Evolutionary conservation across 192 early-diverging fungal species (phyloP).

Genomic region (Coemansia sp.): DNA sequence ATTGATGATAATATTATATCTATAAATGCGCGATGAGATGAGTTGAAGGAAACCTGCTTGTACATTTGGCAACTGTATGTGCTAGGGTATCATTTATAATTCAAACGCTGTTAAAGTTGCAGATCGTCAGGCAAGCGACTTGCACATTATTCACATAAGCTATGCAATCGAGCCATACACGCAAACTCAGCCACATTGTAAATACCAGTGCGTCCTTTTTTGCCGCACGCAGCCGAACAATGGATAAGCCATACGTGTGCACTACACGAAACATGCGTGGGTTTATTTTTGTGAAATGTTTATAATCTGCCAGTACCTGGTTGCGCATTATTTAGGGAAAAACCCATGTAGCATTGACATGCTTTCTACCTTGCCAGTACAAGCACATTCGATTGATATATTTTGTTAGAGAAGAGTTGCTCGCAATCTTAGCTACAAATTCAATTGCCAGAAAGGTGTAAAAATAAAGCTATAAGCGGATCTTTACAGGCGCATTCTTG

Average conservation of each 20-base stretch:
- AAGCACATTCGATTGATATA: no score
- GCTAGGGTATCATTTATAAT: neutral
- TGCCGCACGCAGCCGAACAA: neutral
- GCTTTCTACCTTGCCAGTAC: no score
- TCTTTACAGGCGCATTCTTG: slow-evolving; percentile 35
- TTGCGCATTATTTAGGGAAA: no score
- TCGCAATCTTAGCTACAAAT: no score
- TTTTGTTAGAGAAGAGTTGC: no score
- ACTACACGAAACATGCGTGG: neutral
- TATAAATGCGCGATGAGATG: no score
- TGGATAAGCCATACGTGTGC: neutral
- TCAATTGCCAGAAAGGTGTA: neutral
- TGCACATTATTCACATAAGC: neutral
- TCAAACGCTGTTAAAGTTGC: neutral
- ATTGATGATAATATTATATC: no score
- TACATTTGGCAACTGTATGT: neutral
- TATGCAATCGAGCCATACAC: neutral
- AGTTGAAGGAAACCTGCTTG: neutral
- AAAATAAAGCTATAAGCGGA: slow-evolving; percentile 21
- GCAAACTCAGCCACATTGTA: neutral
- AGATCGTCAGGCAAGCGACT: neutral
- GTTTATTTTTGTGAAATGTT: neutral
- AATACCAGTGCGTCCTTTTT: neutral
- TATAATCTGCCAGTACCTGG: no score
- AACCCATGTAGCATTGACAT: no score